phyloP scores from a whole-genome alignment of 2,329 filamentous ascomycete genomes.

The Plenodomus tracheiphilus region DNA sequence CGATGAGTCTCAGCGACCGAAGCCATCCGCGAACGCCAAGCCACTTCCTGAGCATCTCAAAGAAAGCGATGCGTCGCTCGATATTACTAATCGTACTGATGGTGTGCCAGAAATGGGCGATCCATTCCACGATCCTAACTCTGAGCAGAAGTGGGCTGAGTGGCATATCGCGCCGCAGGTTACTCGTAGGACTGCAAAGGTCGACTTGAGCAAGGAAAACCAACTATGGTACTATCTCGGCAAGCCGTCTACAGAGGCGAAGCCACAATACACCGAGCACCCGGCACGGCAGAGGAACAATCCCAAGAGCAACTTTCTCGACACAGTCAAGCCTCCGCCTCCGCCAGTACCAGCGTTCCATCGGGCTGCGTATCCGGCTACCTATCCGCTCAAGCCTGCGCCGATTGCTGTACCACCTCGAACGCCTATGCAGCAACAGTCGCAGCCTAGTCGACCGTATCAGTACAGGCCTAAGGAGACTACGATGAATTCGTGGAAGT shows the following conservation, averaged over 20 bases:
- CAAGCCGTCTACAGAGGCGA: slow-evolving; percentile 83
- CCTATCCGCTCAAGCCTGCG: slow-evolving; percentile 53
- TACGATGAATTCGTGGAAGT: slow-evolving; percentile 27
- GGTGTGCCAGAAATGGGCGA: slow-evolving; percentile 54
- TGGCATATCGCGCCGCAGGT: slow-evolving; percentile 63
- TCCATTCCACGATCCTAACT: slow-evolving; percentile 51
- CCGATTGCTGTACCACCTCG: slow-evolving; percentile 38
- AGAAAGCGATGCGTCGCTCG: slow-evolving; percentile 50
- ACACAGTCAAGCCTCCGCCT: slow-evolving; percentile 60
- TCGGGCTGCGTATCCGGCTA: slow-evolving; percentile 35
- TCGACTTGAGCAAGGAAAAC: slow-evolving; percentile 72
- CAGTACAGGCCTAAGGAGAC: slow-evolving; percentile 40
- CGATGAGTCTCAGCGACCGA: slow-evolving; percentile 71
- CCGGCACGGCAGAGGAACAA: slow-evolving; percentile 65
- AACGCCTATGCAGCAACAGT: slow-evolving; percentile 34
- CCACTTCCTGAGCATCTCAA: slow-evolving; percentile 65
- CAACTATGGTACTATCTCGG: slow-evolving; percentile 90
- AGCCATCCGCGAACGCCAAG: slow-evolving; percentile 72
- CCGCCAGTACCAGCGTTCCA: slow-evolving; percentile 33
- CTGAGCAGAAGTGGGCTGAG: slow-evolving; percentile 60
- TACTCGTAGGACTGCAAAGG: slow-evolving; percentile 61
- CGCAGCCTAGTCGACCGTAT: slow-evolving; percentile 29
- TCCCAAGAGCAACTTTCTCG: slow-evolving; percentile 70
- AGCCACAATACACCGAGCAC: slow-evolving; percentile 87
- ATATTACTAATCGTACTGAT: slow-evolving; percentile 52